Conservation (phyloP, 2,329 filamentous ascomycete genomes). For the Penicillium frequentans region DNA sequence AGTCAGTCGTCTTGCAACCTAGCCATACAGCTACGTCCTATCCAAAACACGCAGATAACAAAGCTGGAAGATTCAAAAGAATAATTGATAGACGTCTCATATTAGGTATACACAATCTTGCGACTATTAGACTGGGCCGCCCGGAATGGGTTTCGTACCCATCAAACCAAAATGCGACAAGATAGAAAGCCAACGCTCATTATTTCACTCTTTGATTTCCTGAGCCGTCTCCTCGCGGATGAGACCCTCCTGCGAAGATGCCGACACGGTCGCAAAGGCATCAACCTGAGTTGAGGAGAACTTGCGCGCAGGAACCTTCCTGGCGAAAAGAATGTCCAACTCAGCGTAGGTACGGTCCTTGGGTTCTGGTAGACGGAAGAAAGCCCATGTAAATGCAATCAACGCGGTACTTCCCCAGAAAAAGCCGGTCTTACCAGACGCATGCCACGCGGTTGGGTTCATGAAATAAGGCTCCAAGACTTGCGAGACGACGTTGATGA, state of each 20-base stretch:
- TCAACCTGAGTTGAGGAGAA: constrained; percentile 26
- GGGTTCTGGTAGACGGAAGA: constrained; percentile 40
- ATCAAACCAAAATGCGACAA: not conserved
- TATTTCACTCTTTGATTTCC: constrained; percentile 9
- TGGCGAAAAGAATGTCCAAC: constrained; percentile 44
- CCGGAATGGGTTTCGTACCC: too few relatives aligned
- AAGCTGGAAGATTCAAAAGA: not conserved
- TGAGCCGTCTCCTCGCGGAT: constrained; percentile 6
- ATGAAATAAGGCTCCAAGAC: constrained; percentile 36
- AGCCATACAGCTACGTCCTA: too few relatives aligned
- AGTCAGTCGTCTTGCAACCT: too few relatives aligned
- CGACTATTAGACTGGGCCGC: not conserved
- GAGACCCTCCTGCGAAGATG: constrained; percentile 19
- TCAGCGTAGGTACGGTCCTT: constrained; percentile 42
- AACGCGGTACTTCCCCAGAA: constrained; percentile 39
- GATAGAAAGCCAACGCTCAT: not conserved
- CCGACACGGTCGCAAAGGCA: constrained; percentile 10
- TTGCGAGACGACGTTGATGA: constrained; percentile 51
- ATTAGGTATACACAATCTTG: not conserved
- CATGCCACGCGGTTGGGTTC: constrained; percentile 38
- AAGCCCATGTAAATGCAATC: constrained; percentile 35
- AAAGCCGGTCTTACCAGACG: constrained; percentile 41
- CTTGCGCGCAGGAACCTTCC: constrained; percentile 35
- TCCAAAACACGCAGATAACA: not conserved
- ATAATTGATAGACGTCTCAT: not conserved